Percentiles rank a stretch among this genome's conserved stretches.
Evolutionary conservation across 129 eudicot genomes (phyloP).

Genomic region (Flaveria brownii): DNA sequence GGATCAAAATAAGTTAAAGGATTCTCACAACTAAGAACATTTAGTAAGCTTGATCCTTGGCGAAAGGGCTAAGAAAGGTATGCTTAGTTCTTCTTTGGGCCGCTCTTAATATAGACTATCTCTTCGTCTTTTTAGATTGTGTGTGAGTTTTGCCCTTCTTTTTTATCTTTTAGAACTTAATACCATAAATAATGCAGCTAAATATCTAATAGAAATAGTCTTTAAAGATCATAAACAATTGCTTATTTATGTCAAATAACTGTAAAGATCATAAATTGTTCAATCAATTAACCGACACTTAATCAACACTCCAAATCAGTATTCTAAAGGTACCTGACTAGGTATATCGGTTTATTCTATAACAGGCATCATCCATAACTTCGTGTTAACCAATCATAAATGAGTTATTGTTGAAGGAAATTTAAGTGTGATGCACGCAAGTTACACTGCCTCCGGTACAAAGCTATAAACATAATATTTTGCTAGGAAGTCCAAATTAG

Average conservation of each 20-base stretch:
- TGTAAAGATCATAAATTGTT: background rate
- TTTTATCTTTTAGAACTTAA: background rate
- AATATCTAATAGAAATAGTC: too few species aligned
- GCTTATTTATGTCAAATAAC: background rate
- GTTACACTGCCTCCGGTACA: background rate
- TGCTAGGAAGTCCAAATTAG: background rate
- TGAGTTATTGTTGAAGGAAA: background rate
- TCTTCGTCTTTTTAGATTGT: background rate
- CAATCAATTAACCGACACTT: background rate
- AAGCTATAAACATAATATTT: background rate
- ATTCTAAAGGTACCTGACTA: background rate
- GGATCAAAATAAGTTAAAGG: too few species aligned
- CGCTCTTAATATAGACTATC: background rate
- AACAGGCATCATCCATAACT: background rate
- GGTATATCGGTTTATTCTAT: background rate
- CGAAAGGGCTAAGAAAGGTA: slow-evolving; percentile 95
- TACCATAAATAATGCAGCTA: too few species aligned
- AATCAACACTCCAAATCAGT: background rate
- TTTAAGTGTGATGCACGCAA: background rate
- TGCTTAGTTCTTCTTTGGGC: slow-evolving; percentile 25
- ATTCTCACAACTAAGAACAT: slow-evolving; percentile 74
- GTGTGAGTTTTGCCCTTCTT: background rate
- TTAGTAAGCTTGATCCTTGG: slow-evolving; percentile 85
- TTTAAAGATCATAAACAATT: too few species aligned
- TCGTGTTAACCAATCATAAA: background rate